Conservation (phyloP, 768 basidiomycete genomes). For the Trametes villosa region DNA sequence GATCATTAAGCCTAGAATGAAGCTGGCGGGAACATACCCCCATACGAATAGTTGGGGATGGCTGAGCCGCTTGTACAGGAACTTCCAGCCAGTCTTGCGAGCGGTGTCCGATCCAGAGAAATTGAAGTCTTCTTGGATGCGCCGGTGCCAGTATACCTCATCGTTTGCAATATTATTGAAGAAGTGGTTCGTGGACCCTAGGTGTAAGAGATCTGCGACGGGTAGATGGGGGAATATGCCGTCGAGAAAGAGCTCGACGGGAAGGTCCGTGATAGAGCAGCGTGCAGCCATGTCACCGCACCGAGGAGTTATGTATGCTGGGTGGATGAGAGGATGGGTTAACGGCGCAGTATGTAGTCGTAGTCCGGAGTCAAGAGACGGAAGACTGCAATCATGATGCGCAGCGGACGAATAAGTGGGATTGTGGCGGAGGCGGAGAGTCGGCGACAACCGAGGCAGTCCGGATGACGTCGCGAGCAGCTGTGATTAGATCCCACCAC, state of each 20-base stretch:
- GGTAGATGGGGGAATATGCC: conserved; percentile 64
- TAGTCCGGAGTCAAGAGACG: no score
- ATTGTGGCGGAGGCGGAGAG: no score
- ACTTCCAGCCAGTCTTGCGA: conserved; percentile 76
- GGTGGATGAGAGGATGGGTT: not conserved
- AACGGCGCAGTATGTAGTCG: no score
- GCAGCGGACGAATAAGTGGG: no score
- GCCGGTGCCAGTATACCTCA: conserved; percentile 80
- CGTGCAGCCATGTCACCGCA: not conserved
- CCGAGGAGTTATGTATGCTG: not conserved
- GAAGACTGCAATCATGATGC: no score
- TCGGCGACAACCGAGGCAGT: no score
- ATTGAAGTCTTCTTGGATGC: conserved; percentile 72
- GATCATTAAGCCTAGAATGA: no score
- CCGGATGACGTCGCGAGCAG: no score
- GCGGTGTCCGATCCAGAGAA: conserved; percentile 76
- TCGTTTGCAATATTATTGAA: conserved; percentile 67
- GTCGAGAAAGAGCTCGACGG: conserved; percentile 80
- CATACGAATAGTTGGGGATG: conserved; percentile 56
- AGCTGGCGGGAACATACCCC: conserved; percentile 53
- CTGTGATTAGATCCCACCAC: no score
- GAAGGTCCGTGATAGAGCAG: conserved; percentile 47
- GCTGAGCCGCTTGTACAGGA: conserved; percentile 73
- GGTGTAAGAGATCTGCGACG: conserved; percentile 56
- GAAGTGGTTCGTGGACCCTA: conserved; percentile 66